A percentile compares a stretch with the other conserved stretches of the same genome.
Conservation (phyloP, 345 rosid genomes). For the Salix brachista region DNA sequence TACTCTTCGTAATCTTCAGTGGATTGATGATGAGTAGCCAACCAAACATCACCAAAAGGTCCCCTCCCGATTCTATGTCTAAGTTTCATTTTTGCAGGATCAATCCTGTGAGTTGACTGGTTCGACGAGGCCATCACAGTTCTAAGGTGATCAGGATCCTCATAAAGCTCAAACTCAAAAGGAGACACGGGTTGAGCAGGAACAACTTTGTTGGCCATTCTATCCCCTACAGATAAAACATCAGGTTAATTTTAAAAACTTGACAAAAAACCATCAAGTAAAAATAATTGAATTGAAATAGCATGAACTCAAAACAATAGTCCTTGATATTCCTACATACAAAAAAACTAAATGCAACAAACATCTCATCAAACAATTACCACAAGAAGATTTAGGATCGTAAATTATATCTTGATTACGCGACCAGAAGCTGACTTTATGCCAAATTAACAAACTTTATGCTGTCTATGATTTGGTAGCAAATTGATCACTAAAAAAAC, state of each 20-base stretch:
- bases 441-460: not conserved
- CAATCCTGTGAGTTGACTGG: slow-evolving; percentile 60
- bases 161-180: slow-evolving; percentile 69
- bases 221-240: slow-evolving; percentile 6
- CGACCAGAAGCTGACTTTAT: not conserved
- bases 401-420: not conserved
- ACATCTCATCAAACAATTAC: not conserved
- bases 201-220: slow-evolving; percentile 63
- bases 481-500: not conserved
- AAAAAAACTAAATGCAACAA: not conserved
- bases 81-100: slow-evolving; percentile 60
- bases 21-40: slow-evolving; percentile 75
- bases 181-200: slow-evolving; percentile 37
- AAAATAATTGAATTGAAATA: not conserved
- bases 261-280: not conserved
- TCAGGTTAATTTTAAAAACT: not conserved
- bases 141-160: slow-evolving; percentile 52
- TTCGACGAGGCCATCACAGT: slow-evolving; percentile 48
- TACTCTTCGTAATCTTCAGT: slow-evolving; percentile 56
- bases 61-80: slow-evolving; percentile 94
- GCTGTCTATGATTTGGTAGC: not conserved
- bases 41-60: slow-evolving; percentile 89
- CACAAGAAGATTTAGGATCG: not conserved
- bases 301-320: not conserved
- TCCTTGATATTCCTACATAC: not conserved